Evolutionary conservation across 2,329 filamentous ascomycete genomes (phyloP).

Genomic region (Penicillium sp.): DNA sequence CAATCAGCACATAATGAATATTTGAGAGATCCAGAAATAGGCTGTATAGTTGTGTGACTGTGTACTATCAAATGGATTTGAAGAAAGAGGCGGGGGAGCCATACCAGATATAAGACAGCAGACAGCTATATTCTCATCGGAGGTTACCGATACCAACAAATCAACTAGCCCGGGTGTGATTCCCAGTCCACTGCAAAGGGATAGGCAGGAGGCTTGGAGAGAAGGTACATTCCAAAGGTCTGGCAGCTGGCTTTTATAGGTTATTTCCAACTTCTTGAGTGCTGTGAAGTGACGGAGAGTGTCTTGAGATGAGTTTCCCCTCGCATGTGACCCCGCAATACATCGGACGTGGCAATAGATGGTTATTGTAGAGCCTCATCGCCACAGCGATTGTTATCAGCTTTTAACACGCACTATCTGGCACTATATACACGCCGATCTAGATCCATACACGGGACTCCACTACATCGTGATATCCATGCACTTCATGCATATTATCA

Average conservation of each 20-base stretch:
- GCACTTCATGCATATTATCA: slow-evolving; percentile 5
- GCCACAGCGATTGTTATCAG: background rate
- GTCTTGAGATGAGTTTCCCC: background rate
- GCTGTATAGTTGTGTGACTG: slow-evolving; percentile 6
- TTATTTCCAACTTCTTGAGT: background rate
- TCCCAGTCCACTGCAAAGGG: background rate
- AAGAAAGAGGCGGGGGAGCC: slow-evolving; percentile 1
- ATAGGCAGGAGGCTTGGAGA: background rate
- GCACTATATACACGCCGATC: background rate
- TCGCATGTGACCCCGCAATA: background rate
- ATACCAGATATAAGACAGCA: slow-evolving; percentile 10
- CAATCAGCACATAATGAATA: slow-evolving; percentile 4
- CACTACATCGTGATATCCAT: background rate
- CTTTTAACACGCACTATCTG: background rate
- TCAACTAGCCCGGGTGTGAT: background rate
- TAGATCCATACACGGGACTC: background rate
- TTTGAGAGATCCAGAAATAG: slow-evolving; percentile 4
- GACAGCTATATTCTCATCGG: slow-evolving; percentile 15
- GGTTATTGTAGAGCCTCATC: no score
- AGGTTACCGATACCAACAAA: slow-evolving; percentile 17
- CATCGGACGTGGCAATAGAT: slow-evolving; percentile 2
- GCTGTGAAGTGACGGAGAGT: background rate
- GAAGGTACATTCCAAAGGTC: background rate
- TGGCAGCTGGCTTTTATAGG: slow-evolving; percentile 4
- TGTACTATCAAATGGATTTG: slow-evolving; percentile 6